Evolutionary conservation across 2,329 filamentous ascomycete genomes (phyloP).

Genomic region (Penicillium sp.): DNA sequence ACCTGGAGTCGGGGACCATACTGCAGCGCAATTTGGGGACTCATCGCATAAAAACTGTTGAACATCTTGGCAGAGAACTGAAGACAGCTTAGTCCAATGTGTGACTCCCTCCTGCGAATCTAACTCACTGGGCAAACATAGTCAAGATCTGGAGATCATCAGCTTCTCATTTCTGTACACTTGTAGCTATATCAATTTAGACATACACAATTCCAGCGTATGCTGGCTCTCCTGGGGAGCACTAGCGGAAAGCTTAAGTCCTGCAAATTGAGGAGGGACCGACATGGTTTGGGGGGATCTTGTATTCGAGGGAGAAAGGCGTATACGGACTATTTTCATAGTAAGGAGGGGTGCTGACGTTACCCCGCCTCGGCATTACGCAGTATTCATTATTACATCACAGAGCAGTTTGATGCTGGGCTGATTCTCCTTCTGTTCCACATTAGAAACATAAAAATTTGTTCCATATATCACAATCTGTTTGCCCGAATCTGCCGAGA

Average conservation of each 20-base stretch:
- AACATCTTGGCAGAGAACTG: constrained; percentile 71
- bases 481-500: background rate
- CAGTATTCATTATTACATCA: background rate
- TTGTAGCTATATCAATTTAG: background rate
- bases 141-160: constrained; percentile 63
- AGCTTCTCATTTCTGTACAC: background rate
- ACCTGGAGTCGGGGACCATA: constrained; percentile 65
- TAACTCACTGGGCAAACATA: constrained; percentile 73
- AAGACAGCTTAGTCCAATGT: constrained; percentile 3
- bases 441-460: too few relatives aligned
- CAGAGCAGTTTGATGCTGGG: background rate
- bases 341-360: background rate
- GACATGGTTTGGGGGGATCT: constrained; percentile 48
- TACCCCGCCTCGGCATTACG: background rate
- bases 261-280: constrained; percentile 59
- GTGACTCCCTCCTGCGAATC: background rate
- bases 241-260: constrained; percentile 43
- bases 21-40: constrained; percentile 62
- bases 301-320: background rate
- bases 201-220: constrained; percentile 41
- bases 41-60: constrained; percentile 71
- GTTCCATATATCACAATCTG: background rate
- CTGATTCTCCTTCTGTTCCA: background rate
- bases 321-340: background rate
- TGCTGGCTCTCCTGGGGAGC: constrained; percentile 26